Evolutionary conservation across 169 alveolate species (phyloP), one percentile per base, ranked within the genome.

Genomic region (Cryptosporidium canis): DNA sequence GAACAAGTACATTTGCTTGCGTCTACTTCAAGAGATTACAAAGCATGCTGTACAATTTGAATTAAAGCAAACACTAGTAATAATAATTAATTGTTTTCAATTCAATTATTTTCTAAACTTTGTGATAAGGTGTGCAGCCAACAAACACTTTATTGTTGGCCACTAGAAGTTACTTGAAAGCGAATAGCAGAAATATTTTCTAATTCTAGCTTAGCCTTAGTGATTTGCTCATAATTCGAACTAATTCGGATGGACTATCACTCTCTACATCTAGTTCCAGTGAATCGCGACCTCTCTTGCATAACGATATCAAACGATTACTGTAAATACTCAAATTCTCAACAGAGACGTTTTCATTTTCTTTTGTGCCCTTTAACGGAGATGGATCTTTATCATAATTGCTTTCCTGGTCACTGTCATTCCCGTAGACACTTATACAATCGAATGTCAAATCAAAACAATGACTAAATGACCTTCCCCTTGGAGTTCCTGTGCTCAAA

Each of bases 231-330:
- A 77, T 77, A 21, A 77, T 77, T n/a, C 29, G 61, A 39, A 61
- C 63, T 8, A 77, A 58, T 56, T 77, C 87, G 11, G 61, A 29
- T 43, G 87, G 72, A 35, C 72, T 61, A 18, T 61, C 87, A 77
- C 18, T 47, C 21, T 56, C 68, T 5, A 41, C 35, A 14, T 70
- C 67, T n/a, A 70, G n/a, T n/a, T 35, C 64, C 18, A 58, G 29
- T 39, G 77, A 58, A 58, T 56, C 56, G 35, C 87, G 56, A n/a
- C 71, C n/a, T 61, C 72, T 58, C 64, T 77, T 77, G 31, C 72
- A 43, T 29, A 77, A 14, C 16, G 87, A 39, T 0, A 44, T 18
- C 24, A 5, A 9, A 3, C 66, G 14, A 11, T 21, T 51, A 27
- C 16, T 68, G n/a, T 27, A 31, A 31, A 27, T 24, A 16, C 24